Evolutionary conservation across 495 filamentous ascomycete species (phyloP), one percentile per base, ranked within the genome.

Genomic region (Alectoria sarmentosa): DNA sequence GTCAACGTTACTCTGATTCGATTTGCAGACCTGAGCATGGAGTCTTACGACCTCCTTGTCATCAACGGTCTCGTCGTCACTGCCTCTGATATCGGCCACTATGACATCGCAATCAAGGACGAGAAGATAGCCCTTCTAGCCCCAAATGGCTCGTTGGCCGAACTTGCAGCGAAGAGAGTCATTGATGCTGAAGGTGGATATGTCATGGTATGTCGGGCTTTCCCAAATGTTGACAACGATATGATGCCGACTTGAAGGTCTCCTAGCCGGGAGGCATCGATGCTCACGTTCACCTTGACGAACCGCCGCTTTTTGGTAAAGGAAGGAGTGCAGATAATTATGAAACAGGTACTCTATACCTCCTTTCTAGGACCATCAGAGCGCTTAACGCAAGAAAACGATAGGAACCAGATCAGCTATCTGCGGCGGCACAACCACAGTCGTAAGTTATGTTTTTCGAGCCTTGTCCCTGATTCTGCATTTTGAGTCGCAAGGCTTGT

Each of bases 361-460:
- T 49, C 28, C 21, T 23, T 34, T 34, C n/a, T 6, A 44, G 23
- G 9, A 42, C 26, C n/a, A 37, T 11, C 10, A 36, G 32, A 60
- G 21, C 42, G 36, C 32, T 19, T 1, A 4, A 58, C 19, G 10
- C n/a, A n/a, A n/a, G 64, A 71, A 58, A 65, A 69, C 41, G 41
- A 72, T 76, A 65, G 83, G 83, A 9, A 83, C 82, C 5, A 74
- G 83, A 41, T 82, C 79, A 49, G 84, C 84, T 13, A 78, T 86
- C 66, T 79, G 79, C 10, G 84, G 85, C 37, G 84, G 84, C 28
- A 86, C 80, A 19, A 87, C 84, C 2, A 85, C 84, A 11, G 78
- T 87, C 37, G 49, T 54, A 54, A 13, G 49, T 54, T 13, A 46
- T 6, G 44, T n/a, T 5, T n/a, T 19, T 23, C 44, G 44, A 6